These are phyloP conservation scores for Solanum pimpinellifolium DNA, from an alignment of 257 asterid species.

Conservation along the genomic window DNA sequence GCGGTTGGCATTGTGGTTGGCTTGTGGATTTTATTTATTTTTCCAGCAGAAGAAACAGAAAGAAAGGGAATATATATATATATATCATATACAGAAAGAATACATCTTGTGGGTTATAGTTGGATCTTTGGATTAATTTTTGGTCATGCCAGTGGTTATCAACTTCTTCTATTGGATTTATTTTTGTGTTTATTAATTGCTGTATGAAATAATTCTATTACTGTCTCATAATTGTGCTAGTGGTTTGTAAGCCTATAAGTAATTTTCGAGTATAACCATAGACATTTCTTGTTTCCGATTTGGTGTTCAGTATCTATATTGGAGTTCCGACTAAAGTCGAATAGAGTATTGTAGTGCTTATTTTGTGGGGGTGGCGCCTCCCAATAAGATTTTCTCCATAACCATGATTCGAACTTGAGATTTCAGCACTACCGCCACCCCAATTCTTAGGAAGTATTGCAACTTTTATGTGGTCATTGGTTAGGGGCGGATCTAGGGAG, in stretches of 20 bases:
- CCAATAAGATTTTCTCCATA: neutral
- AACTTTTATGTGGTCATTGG: neutral
- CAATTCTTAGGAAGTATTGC: neutral
- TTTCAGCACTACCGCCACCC: no score
- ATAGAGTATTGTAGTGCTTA: neutral
- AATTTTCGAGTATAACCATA: neutral
- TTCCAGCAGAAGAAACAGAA: conserved; percentile 17
- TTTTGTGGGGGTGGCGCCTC: neutral
- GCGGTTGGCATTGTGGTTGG: neutral
- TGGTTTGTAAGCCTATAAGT: neutral
- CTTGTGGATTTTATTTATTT: conserved; percentile 16
- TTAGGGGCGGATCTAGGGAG: neutral
- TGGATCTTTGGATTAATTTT: conserved; percentile 6
- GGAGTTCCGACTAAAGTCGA: neutral
- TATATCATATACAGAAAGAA: neutral
- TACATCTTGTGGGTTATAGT: conserved; percentile 4
- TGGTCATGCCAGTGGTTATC: conserved; percentile 12
- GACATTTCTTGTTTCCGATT: no score
- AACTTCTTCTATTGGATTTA: conserved; percentile 28
- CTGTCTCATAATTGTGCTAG: neutral
- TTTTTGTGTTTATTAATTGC: conserved; percentile 42
- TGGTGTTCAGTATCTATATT: no score
- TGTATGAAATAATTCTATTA: conserved; percentile 24
- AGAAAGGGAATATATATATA: conserved; percentile 1
- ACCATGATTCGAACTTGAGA: no score